Percentiles rank a stretch among this genome's conserved stretches.
phyloP scores from a whole-genome alignment of 1,284 basidiomycete genomes.

The Rhodofomes roseus region DNA sequence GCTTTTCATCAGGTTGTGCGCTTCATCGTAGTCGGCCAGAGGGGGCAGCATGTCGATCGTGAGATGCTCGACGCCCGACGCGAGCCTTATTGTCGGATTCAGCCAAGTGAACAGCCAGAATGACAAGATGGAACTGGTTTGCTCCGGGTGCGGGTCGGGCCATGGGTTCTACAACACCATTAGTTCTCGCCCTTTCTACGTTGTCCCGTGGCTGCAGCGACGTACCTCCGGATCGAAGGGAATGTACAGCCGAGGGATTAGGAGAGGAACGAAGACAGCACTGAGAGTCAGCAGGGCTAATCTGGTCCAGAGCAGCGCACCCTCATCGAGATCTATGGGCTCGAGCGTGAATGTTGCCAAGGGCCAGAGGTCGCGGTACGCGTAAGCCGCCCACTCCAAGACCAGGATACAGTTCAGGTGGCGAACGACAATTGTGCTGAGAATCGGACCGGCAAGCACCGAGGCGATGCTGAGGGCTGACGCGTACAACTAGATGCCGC shows the following conservation, averaged over 20 bases:
- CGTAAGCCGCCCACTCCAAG: constrained; percentile 30
- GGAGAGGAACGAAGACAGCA: neutral
- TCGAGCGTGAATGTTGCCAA: constrained; percentile 45
- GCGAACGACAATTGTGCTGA: constrained; percentile 10
- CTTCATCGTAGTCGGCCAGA: constrained; percentile 43
- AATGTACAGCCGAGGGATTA: constrained; percentile 20
- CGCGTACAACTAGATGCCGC: constrained; percentile 31
- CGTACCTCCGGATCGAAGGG: constrained; percentile 39
- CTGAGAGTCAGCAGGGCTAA: neutral
- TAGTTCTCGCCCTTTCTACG: constrained; percentile 3
- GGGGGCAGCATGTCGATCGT: constrained; percentile 36
- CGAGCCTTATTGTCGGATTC: constrained; percentile 28
- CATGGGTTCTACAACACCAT: constrained; percentile 18
- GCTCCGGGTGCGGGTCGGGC: constrained; percentile 28
- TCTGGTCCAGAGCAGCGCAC: constrained; percentile 24
- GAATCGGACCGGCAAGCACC: constrained; percentile 8
- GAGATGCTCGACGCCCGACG: constrained; percentile 27
- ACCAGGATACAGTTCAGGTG: constrained; percentile 19
- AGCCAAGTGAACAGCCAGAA: constrained; percentile 29
- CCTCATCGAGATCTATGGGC: constrained; percentile 35
- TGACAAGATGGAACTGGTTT: constrained; percentile 32
- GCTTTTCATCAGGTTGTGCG: constrained; percentile 35
- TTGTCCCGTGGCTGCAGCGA: neutral
- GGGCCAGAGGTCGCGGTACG: constrained; percentile 63
- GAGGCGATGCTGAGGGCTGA: constrained; percentile 20